These are phyloP conservation scores for Umbilicus rupestris DNA, from an alignment of 164 flowering plant genomes.

Conservation along the genomic window DNA sequence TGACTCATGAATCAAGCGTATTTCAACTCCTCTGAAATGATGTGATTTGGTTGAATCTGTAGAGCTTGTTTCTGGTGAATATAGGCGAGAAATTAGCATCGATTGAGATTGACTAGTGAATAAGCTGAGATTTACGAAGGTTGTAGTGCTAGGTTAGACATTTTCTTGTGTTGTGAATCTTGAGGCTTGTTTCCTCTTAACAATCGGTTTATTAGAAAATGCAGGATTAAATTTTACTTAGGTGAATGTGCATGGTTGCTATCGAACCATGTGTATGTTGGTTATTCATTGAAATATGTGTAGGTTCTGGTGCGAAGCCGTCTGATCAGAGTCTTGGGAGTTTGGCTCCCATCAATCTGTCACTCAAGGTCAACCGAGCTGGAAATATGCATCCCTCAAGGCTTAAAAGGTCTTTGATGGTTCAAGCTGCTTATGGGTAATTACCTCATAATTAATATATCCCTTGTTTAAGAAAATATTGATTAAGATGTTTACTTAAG, in stretches of 20 bases:
- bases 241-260: background rate
- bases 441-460: background rate
- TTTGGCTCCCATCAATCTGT: background rate
- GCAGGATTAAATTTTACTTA: too few species aligned
- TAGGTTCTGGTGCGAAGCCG: background rate
- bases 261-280: background rate
- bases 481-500: background rate
- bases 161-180: too few species aligned
- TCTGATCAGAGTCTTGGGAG: background rate
- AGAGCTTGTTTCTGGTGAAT: too few species aligned
- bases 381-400: conserved; percentile 18
- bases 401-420: conserved; percentile 25
- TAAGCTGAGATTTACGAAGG: too few species aligned
- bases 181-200: too few species aligned
- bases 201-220: too few species aligned
- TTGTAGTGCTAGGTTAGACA: too few species aligned
- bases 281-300: background rate
- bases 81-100: too few species aligned
- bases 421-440: conserved; percentile 50
- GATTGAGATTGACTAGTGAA: too few species aligned
- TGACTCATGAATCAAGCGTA: too few species aligned
- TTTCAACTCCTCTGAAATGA: too few species aligned
- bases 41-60: too few species aligned
- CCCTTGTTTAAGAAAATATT: background rate
- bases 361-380: background rate